Evolutionary conservation across 176 grass and related monocot species (phyloP), one percentile per base, ranked within the genome.

Genomic region (Calamus simplicifolius): DNA sequence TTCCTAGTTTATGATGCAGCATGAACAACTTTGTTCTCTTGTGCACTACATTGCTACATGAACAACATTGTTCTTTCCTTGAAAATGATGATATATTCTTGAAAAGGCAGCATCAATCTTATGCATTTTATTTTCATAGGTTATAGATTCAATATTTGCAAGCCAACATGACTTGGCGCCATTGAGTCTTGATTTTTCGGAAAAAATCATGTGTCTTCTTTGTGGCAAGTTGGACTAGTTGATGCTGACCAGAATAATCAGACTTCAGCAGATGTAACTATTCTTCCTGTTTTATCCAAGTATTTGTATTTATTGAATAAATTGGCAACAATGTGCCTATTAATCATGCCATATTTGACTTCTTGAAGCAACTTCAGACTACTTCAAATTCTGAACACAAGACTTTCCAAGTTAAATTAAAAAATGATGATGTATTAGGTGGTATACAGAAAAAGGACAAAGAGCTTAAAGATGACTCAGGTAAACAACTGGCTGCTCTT

Each of bases 181-280:
- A 51, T 82, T 86, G 84, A 98, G 85, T 76, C 81, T 98, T 54
- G 84, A 92, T 91, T 80, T 64, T 90, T 92, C 49, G 83, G 79
- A 43, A 62, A 17, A 51, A 82, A 88, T 48, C 87, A 62, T 80
- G 67, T 76, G 14, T 92, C 87, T 31, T 73, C 78, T 69, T 98
- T 84, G 52, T 98, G 93, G 93, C 91, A 81, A 89, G 82, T 79
- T 72, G 84, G 78, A 61, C 50, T 71, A 52, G 72, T 59, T 8
- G 18, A 71, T 48, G 27, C 52, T 68, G 58, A 77, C 5, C 51
- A 79, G 60, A 72, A 66, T 58, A 80, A 69, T 70, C 16, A 54
- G 43, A 82, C 38, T 60, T 16, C 56, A 61, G 51, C 50, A 63
- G 66, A 63, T 15, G 58, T 72, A 54, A 54, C 15, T 3, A 19